Evolutionary conservation across 306 rosid species (phyloP), one percentile per base, ranked within the genome.

Genomic region (Ochetophila trinervis): DNA sequence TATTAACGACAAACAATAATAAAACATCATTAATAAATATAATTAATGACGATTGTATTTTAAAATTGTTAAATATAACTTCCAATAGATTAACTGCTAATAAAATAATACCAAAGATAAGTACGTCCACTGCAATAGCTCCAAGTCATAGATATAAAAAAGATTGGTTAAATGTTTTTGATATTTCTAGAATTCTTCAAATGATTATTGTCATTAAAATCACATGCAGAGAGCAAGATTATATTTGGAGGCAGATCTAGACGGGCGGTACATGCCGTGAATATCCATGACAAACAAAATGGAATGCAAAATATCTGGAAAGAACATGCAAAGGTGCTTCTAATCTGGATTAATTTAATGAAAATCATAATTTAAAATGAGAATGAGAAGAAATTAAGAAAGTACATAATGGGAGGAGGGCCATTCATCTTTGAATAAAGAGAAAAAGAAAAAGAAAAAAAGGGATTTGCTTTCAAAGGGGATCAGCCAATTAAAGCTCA

Each of bases 381-480:
- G 45, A 40, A 40, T 12, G 12, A 53, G 69, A 62, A 40, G 8
- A 22, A 60, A 11, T 21, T 10, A 64, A 79, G 68, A 72, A 75
- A 79, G 81, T 68, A 63, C 35, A 47, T 75, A 73, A 75, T 63
- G 49, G 78, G 45, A 8, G 79, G 63, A 75, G 84, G 78, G 66
- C 71, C 74, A 65, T 22, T 51, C 62, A 67, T 73, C 73, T 73
- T 72, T 71, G 63, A 57, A 62, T 83, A 77, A 79, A 22, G 53
- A 21, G 22, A 49, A 65, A 59, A 37, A 48, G 70, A 55, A 60
- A 36, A 22, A 40, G 44, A 18, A 50, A 65, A 77, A 60, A 67
- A 16, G 20, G 60, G 53, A 70, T 68, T 62, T 71, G 69, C 52
- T 59, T 69, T 59, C 57, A 53, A 60, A 76, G 16, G 16, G 24